Evolutionary conservation across 257 asterid species (phyloP).

Genomic region (Parsonsia alboflavescens): DNA sequence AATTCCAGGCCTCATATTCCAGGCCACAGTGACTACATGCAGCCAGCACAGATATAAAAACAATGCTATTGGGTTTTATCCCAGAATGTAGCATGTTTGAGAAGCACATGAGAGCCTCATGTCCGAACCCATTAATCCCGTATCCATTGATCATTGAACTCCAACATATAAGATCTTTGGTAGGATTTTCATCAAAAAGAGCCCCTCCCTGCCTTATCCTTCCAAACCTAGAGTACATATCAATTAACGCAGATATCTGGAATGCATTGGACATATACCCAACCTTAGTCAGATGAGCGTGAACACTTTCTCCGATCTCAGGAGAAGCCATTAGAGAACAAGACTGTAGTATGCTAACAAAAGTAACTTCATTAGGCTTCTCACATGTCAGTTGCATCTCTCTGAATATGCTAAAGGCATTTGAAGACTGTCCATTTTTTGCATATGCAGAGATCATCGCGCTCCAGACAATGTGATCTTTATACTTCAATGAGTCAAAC

Average conservation of each 20-base stretch:
- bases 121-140: constrained; percentile 67
- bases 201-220: constrained; percentile 42
- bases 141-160: constrained; percentile 91
- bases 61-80: constrained; percentile 58
- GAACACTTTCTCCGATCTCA: constrained; percentile 55
- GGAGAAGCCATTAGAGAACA: constrained; percentile 38
- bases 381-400: constrained; percentile 50
- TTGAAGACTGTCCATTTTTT: constrained; percentile 37
- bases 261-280: constrained; percentile 49
- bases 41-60: constrained; percentile 66
- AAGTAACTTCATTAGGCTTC: constrained; percentile 68
- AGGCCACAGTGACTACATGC: constrained; percentile 86
- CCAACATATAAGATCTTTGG: constrained; percentile 72
- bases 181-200: constrained; percentile 46
- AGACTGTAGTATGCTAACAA: constrained; percentile 56
- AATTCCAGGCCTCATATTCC: constrained; percentile 82
- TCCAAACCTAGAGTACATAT: constrained; percentile 75
- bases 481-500: constrained; percentile 43
- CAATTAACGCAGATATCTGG: constrained; percentile 52
- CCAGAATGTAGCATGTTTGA: constrained; percentile 52
- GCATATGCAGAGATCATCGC: constrained; percentile 59
- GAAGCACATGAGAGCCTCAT: constrained; percentile 64
- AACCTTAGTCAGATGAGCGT: constrained; percentile 39
- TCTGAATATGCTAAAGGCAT: constrained; percentile 41
- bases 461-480: constrained; percentile 78